Conservation (phyloP, 495 filamentous ascomycete species). For the Aspergillus nanangensis region DNA sequence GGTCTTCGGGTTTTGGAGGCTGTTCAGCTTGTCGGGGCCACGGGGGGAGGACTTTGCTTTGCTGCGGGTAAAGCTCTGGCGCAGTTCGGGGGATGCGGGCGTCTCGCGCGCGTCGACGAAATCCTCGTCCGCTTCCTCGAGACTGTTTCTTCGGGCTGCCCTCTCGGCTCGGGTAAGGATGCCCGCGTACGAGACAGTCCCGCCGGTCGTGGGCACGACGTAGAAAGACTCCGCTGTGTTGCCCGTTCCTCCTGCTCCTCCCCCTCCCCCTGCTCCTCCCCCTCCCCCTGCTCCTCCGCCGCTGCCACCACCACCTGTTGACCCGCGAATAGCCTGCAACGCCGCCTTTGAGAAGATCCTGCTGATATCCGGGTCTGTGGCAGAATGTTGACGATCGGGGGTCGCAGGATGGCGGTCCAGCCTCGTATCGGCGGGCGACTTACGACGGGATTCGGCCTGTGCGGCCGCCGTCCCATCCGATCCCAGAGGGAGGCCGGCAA, state of each 20-base stretch:
- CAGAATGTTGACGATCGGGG: constrained; percentile 27
- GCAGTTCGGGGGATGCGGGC: constrained; percentile 46
- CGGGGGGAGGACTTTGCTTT: constrained; percentile 18
- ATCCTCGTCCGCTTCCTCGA: constrained; percentile 65
- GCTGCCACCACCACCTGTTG: constrained; percentile 33
- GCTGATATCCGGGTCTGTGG: constrained; percentile 65
- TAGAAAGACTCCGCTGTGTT: constrained; percentile 81
- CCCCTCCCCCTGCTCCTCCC: too few species aligned
- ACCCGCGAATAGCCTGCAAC: constrained; percentile 61
- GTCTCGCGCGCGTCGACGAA: constrained; percentile 87
- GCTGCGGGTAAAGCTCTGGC: constrained; percentile 22
- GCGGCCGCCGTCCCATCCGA: constrained; percentile 49
- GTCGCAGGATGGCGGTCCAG: constrained; percentile 33
- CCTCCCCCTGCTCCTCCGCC: too few species aligned
- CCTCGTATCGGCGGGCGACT: constrained; percentile 34
- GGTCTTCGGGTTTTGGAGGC: constrained; percentile 45
- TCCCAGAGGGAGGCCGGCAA: constrained; percentile 79
- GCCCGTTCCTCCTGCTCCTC: constrained; percentile 27
- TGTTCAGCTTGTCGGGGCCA: constrained; percentile 24
- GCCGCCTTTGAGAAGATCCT: constrained; percentile 77
- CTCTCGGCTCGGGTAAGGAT: constrained; percentile 73
- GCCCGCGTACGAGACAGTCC: constrained; percentile 83
- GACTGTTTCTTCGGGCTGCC: constrained; percentile 45
- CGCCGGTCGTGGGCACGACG: constrained; percentile 85
- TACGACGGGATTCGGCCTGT: constrained; percentile 36